phyloP scores from a whole-genome alignment of 169 alveolate genomes.

The Plasmodium billcollinsi region DNA sequence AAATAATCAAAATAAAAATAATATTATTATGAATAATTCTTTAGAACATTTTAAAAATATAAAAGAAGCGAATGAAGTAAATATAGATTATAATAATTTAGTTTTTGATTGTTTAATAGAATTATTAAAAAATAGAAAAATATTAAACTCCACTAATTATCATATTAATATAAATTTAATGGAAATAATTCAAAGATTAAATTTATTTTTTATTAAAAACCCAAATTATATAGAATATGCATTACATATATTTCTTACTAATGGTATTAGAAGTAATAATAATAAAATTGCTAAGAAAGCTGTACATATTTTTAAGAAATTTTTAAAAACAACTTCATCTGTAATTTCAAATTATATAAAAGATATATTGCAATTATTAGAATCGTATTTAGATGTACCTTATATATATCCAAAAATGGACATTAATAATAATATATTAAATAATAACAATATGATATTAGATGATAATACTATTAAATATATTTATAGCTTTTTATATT shows the following conservation, averaged over 20 bases:
- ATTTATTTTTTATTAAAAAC: slow-evolving; percentile 43
- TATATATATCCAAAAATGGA: slow-evolving; percentile 28
- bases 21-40: not conserved
- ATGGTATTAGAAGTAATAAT: slow-evolving; percentile 59
- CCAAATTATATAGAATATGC: slow-evolving; percentile 67
- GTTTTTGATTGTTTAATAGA: slow-evolving; percentile 52
- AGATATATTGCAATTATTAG: slow-evolving; percentile 69
- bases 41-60: not conserved
- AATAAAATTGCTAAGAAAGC: slow-evolving; percentile 41
- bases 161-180: slow-evolving; percentile 70
- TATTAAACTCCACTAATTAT: slow-evolving; percentile 39
- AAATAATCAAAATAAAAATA: slow-evolving; percentile 2
- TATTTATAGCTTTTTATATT: slow-evolving; percentile 31
- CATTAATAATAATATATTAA: not conserved
- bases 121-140: slow-evolving; percentile 59
- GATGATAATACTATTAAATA: slow-evolving; percentile 44
- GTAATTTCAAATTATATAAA: slow-evolving; percentile 54
- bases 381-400: slow-evolving; percentile 45
- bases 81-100: slow-evolving; percentile 23
- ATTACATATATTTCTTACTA: slow-evolving; percentile 53
- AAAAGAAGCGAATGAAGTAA: slow-evolving; percentile 13
- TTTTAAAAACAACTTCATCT: slow-evolving; percentile 24
- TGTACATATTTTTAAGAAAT: slow-evolving; percentile 71
- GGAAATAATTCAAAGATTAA: slow-evolving; percentile 72
- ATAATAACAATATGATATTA: not conserved